Evolutionary conservation across 2,329 filamentous ascomycete genomes (phyloP), one percentile per base, ranked within the genome.

Genomic region (Pseudogymnoascus destructans): DNA sequence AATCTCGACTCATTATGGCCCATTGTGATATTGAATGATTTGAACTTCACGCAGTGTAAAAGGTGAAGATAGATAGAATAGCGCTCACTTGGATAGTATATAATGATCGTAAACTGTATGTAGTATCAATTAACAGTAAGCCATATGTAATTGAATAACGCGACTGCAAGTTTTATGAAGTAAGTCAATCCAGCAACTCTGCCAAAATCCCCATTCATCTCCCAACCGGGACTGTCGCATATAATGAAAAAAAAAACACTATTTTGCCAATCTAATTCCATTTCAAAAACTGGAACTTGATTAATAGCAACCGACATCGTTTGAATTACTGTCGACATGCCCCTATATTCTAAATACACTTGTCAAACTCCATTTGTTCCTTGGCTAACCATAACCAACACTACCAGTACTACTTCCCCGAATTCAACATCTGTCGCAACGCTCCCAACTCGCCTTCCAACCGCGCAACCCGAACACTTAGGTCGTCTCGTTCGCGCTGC

Each of bases 371-470:
- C 8, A 15, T 52, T 9, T 52, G 42, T 30, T 10, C n/a, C 42
- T 52, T 30, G n/a, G 42, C 42, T 52, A 30, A 52, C 42, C 42
- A 52, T 30, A 6, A 52, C 23, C n/a, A 52, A 52, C 42, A 52
- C 42, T 30, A 52, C 42, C 4, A 52, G 42, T 23, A 52, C 42
- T 52, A 52, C 42, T 52, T 52, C 42, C 25, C n/a, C n/a, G 42
- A 52, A 36, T 60, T 52, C 40, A 67, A 55, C 70, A 81, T 73
- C 61, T 76, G 77, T 64, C 78, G 75, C 59, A 87, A 70, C 9
- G 82, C 78, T 59, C 80, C 77, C 1, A 79, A 76, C 71, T 87
- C 83, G 2, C 82, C 82, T 69, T 87, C 82, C 58, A 82, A 75
- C 65, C 81, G 74, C 8, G 82, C 83, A 60, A 86, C 76, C 61